Conservation (phyloP, 2,329 filamentous ascomycete species). For the Ambrosiella cleistominuta region DNA sequence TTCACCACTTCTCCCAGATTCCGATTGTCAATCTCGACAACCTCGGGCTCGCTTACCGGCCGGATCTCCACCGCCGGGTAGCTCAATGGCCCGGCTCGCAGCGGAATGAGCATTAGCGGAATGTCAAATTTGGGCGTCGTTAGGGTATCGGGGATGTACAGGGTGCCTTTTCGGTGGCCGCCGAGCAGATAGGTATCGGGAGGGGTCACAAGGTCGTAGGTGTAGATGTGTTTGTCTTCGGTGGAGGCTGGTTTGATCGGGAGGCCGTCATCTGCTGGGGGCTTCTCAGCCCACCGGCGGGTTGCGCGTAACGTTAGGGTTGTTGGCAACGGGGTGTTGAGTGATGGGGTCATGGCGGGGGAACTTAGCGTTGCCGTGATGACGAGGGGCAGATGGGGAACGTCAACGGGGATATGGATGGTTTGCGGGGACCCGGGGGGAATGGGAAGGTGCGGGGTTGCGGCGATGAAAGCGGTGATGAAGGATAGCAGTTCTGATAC, state of each 20-base stretch:
- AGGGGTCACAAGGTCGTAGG: conserved; percentile 62
- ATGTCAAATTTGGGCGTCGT: conserved; percentile 23
- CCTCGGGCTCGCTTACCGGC: conserved; percentile 27
- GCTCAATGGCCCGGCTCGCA: conserved; percentile 60
- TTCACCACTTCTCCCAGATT: conserved; percentile 62
- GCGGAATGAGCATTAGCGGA: conserved; percentile 59
- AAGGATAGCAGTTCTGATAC: conserved; percentile 18
- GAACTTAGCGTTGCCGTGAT: conserved; percentile 52
- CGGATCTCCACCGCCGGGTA: conserved; percentile 67
- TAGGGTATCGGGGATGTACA: conserved; percentile 33
- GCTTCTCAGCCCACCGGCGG: conserved; percentile 39
- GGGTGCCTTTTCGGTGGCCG: conserved; percentile 63
- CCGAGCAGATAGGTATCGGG: conserved; percentile 71
- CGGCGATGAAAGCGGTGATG: conserved; percentile 23
- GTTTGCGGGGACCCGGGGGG: conserved; percentile 26
- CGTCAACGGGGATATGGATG: conserved; percentile 77
- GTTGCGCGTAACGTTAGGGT: conserved; percentile 46
- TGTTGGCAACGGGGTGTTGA: conserved; percentile 42
- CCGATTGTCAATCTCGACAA: conserved; percentile 55
- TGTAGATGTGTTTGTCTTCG: conserved; percentile 30
- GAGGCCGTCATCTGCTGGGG: conserved; percentile 13
- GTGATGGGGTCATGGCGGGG: conserved; percentile 21
- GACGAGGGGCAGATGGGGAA: conserved; percentile 67
- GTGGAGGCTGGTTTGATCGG: conserved; percentile 11
- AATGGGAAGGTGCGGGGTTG: conserved; percentile 13